Percentiles rank a stretch among this genome's conserved stretches.
phyloP scores from a whole-genome alignment of 208 protist genomes.

The Dictyostelium gargantuum region DNA sequence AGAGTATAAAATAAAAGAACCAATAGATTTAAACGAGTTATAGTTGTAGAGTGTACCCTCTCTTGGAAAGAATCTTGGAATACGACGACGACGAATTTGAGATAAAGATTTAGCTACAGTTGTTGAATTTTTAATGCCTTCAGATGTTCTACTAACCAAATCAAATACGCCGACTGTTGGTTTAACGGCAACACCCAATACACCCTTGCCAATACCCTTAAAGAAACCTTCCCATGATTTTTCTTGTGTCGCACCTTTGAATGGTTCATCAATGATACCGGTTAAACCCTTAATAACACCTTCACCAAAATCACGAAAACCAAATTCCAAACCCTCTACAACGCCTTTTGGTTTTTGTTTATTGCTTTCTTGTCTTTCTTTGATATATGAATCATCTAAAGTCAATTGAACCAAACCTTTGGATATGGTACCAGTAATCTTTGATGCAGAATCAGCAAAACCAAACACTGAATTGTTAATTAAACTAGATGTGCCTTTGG shows the following conservation, averaged over 20 bases:
- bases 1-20: conserved; percentile 4
- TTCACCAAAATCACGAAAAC: conserved; percentile 61
- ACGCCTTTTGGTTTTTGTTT: conserved; percentile 33
- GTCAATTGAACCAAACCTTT: conserved; percentile 58
- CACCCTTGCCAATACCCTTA: conserved; percentile 70
- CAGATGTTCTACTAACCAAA: conserved; percentile 21
- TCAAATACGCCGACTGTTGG: conserved; percentile 69
- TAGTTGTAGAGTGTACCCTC: conserved; percentile 16
- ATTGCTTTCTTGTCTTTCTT: not conserved
- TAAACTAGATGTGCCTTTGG: conserved; percentile 48
- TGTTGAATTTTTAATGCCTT: conserved; percentile 64
- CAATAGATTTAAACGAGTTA: not conserved
- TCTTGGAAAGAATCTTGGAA: conserved; percentile 55
- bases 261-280: conserved; percentile 64
- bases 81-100: not conserved
- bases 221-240: conserved; percentile 57
- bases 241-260: conserved; percentile 60
- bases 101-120: conserved; percentile 16
- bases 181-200: conserved; percentile 62
- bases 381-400: conserved; percentile 20
- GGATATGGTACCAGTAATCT: conserved; percentile 55
- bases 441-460: not conserved
- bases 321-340: conserved; percentile 57
- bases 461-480: conserved; percentile 53
- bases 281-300: conserved; percentile 65